Evolutionary conservation across 2,329 filamentous ascomycete genomes (phyloP).

Genomic region (Tolypocladium paradoxum): DNA sequence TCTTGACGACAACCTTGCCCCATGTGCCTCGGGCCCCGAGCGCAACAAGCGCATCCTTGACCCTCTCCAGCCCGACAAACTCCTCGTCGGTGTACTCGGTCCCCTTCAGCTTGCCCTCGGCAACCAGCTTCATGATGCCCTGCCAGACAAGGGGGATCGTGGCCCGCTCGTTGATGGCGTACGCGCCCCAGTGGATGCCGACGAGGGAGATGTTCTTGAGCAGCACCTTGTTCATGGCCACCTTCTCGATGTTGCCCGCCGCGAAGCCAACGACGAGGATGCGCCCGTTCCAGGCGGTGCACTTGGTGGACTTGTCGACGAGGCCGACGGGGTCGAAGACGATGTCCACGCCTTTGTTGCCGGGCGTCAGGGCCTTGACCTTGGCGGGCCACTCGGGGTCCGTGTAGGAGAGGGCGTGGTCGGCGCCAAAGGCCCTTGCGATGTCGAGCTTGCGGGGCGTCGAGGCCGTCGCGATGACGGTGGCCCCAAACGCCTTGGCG

Average conservation of each 20-base stretch:
- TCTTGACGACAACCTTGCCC: conserved; percentile 90
- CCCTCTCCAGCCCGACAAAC: conserved; percentile 71
- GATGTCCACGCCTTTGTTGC: conserved; percentile 68
- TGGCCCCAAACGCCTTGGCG: conserved; percentile 84
- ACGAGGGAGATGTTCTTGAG: conserved; percentile 90
- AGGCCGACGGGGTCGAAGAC: conserved; percentile 92
- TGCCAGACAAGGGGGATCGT: conserved; percentile 67
- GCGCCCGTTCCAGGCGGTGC: conserved; percentile 85
- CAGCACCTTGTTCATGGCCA: conserved; percentile 83
- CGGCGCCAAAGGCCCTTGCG: conserved; percentile 71
- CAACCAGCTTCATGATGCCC: conserved; percentile 69
- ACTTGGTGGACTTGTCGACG: conserved; percentile 80
- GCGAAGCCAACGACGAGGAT: conserved; percentile 86
- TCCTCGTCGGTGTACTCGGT: conserved; percentile 75
- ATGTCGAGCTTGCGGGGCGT: conserved; percentile 70
- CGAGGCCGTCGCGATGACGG: conserved; percentile 85
- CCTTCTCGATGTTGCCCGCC: conserved; percentile 65
- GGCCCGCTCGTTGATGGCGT: conserved; percentile 61
- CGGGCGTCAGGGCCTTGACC: conserved; percentile 69
- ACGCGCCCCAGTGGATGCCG: conserved; percentile 86
- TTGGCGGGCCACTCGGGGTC: conserved; percentile 50
- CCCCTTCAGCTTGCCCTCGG: conserved; percentile 65
- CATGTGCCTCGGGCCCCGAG: conserved; percentile 76
- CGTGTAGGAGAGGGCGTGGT: conserved; percentile 71
- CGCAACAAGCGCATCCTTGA: conserved; percentile 66